Percentiles rank a stretch among this genome's conserved stretches.
Evolutionary conservation across 345 rosid genomes (phyloP).

Genomic region (Eucalyptus polyanthemos): DNA sequence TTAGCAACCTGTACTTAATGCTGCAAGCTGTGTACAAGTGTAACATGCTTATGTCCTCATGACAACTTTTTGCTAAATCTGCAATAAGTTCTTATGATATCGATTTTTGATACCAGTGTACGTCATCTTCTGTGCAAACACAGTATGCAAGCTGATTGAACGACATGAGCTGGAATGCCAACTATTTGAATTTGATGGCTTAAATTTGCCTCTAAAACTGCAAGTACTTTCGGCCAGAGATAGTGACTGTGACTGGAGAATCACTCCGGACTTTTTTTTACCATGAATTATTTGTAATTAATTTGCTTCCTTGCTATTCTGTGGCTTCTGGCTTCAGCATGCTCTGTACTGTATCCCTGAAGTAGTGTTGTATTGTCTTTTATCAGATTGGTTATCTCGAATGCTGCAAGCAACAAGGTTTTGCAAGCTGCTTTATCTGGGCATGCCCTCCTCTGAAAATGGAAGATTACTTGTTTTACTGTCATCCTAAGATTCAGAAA

Average conservation of each 20-base stretch:
- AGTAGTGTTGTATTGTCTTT: background rate
- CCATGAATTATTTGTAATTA: slow-evolving; percentile 76
- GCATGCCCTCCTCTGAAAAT: slow-evolving; percentile 94
- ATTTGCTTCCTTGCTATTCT: background rate
- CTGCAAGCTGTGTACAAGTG: too few species aligned
- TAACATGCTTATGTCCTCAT: too few species aligned
- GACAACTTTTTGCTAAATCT: too few species aligned
- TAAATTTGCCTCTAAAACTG: too few species aligned
- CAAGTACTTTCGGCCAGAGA: slow-evolving; percentile 81
- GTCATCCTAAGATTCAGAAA: slow-evolving; percentile 93
- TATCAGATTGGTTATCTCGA: slow-evolving; percentile 93
- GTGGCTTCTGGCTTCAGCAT: background rate
- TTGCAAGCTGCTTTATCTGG: slow-evolving; percentile 94
- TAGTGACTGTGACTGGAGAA: slow-evolving; percentile 70
- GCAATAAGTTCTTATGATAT: too few species aligned
- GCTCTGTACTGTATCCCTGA: background rate
- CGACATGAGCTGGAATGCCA: too few species aligned
- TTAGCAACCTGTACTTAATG: background rate
- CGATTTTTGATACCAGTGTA: too few species aligned
- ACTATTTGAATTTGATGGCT: too few species aligned
- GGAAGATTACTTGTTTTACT: slow-evolving; percentile 80
- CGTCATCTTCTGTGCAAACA: too few species aligned
- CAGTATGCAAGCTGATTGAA: too few species aligned
- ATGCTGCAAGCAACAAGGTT: slow-evolving; percentile 83
- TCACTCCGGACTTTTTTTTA: slow-evolving; percentile 89